Conservation (phyloP, 441 rosid species). For the Omphalea diandra region DNA sequence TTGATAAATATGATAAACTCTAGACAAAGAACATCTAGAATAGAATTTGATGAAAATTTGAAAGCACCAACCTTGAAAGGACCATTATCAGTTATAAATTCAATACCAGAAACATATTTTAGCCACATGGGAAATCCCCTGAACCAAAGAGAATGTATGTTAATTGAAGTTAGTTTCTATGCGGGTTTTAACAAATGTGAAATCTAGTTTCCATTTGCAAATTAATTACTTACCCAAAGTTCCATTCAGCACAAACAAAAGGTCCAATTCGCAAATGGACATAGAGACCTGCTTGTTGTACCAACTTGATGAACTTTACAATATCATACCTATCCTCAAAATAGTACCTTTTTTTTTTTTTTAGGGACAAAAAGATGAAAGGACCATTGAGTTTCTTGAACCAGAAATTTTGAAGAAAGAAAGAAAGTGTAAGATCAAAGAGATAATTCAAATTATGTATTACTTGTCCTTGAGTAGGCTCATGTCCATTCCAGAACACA, state of each 20-base stretch:
- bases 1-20: background rate
- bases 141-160: constrained; percentile 22
- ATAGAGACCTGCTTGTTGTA: constrained; percentile 80
- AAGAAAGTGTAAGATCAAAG: background rate
- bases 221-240: constrained; percentile 61
- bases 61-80: constrained; percentile 76
- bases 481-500: constrained; percentile 87
- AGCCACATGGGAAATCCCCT: constrained; percentile 99
- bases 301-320: constrained; percentile 82
- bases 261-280: constrained; percentile 95
- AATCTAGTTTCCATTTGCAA: background rate
- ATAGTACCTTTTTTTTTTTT: constrained; percentile 44
- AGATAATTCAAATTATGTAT: constrained; percentile 6
- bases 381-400: background rate
- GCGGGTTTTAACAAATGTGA: background rate
- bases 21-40: background rate
- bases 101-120: constrained; percentile 80
- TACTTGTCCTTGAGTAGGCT: constrained; percentile 76
- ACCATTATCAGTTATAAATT: constrained; percentile 83
- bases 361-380: background rate
- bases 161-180: background rate
- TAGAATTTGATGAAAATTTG: constrained; percentile 16
- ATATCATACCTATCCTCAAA: constrained; percentile 82
- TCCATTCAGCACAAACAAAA: constrained; percentile 95
- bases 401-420: background rate